Base-by-base conservation (phyloP, 208 protist genomes). In the Borovskyia barvae region DNA sequence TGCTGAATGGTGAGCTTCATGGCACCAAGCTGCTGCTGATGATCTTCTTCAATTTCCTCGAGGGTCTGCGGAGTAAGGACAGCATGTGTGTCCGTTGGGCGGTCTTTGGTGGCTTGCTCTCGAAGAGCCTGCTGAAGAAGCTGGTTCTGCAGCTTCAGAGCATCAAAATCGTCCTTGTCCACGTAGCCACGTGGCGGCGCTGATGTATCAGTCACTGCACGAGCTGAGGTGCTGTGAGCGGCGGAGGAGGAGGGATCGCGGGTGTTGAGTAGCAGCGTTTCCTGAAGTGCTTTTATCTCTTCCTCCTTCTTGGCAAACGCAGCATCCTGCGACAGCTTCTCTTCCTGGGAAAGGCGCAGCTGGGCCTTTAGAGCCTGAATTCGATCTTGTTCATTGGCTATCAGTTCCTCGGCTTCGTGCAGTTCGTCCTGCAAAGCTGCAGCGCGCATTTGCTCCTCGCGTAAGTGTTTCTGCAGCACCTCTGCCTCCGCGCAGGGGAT, bases 11-110 rank as follows among this genome's bases (percentile, higher is more conserved):
- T 84, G 15, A 75, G 47, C 49, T 84, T 85, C 50, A 89, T 66
- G 20, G 75, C 82, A 8, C 75, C 36, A 9, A 89, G 68, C 40
- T 89, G 82, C 56, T 89, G 77, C 15, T 82, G 82, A 43, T 89
- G 82, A 42, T 82, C 71, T 2, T 48, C 47, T 50, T 89, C 77
- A 8, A 85, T 53, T 36, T 85, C 77, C n/a, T 75, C 71, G 14
- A 82, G 54, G 11, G 72, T 80, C 49, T 80, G 66, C 47, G 64
- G 59, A 6, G 53, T 73, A 25, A 83, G 66, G 7, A 47, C 33
- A 8, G 49, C 65, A 20, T 68, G 59, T 2, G 70, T 58, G 33
- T 76, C 45, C 2, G 61, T 75, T 5, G 60, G 64, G 3, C 70
- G 62, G 4, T 19, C 33, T 35, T 67, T 60, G 14, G 60, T 72